Percentiles rank a stretch among this genome's conserved stretches.
Evolutionary conservation across 805 yeast species (phyloP).

Genomic region (Kodamaea restingae): DNA sequence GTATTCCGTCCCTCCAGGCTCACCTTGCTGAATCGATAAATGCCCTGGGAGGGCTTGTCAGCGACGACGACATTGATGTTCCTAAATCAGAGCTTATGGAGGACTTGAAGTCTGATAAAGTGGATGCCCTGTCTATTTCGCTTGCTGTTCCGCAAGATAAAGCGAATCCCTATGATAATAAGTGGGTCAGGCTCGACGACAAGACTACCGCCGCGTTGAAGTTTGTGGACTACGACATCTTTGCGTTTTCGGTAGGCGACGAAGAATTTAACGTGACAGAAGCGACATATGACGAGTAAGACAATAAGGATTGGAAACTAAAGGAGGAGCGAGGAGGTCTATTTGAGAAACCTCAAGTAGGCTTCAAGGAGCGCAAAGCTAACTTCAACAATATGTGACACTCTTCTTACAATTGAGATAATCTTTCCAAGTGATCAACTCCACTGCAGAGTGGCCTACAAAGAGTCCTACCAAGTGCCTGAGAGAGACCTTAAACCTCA

Average conservation of each 20-base stretch:
- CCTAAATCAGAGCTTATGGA: conserved; percentile 36
- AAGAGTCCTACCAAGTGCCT: too few species aligned
- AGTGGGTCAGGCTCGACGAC: conserved; percentile 31
- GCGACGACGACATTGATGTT: conserved; percentile 23
- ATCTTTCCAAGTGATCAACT: too few species aligned
- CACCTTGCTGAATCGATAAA: conserved; percentile 38
- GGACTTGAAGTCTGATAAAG: conserved; percentile 27
- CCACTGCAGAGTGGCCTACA: too few species aligned
- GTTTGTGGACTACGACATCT: conserved; percentile 37
- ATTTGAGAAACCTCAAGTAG: too few species aligned
- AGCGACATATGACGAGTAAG: conserved; percentile 31
- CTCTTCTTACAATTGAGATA: too few species aligned
- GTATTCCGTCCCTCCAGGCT: conserved; percentile 17
- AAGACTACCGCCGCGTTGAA: conserved; percentile 26
- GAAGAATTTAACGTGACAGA: conserved; percentile 32
- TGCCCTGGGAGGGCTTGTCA: conserved; percentile 45
- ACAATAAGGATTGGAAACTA: too few species aligned
- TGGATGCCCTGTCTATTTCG: conserved; percentile 18
- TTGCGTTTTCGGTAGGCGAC: conserved; percentile 40
- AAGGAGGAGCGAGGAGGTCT: too few species aligned
- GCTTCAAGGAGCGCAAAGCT: too few species aligned
- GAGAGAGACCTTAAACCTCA: too few species aligned
- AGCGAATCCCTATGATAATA: conserved; percentile 29
- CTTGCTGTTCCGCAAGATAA: conserved; percentile 42
- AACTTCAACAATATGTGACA: too few species aligned